Conservation (phyloP, 139 green algal species). For the Astrephomene gubernaculifera region DNA sequence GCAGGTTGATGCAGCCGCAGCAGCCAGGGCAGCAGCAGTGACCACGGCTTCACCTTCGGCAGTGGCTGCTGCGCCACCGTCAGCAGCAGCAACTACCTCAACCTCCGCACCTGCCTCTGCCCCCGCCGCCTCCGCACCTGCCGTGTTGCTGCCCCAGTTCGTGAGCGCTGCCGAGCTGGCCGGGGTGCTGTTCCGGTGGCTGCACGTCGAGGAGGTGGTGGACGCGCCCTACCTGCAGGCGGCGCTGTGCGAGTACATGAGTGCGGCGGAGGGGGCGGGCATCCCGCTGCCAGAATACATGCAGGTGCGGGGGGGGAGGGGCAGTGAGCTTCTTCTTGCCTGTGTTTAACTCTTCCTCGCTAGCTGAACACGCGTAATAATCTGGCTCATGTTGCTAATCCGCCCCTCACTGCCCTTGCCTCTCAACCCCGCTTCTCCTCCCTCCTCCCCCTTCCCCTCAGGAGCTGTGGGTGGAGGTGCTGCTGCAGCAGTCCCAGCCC, state of each 20-base stretch:
- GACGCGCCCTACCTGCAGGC: constrained; percentile 64
- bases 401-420: no score
- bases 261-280: constrained; percentile 38
- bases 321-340: no score
- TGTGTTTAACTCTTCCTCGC: no score
- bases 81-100: background rate
- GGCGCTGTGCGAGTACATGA: constrained; percentile 55
- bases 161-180: constrained; percentile 46
- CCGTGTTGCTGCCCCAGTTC: constrained; percentile 27
- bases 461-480: constrained; percentile 56
- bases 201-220: constrained; percentile 69
- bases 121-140: background rate
- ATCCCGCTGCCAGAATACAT: constrained; percentile 54
- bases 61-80: background rate
- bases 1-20: background rate
- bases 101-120: no score
- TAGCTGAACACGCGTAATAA: no score
- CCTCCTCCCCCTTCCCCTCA: background rate
- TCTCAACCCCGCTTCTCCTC: no score
- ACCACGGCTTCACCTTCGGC: constrained; percentile 14
- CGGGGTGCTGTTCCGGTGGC: constrained; percentile 54
- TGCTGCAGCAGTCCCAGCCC: constrained; percentile 59
- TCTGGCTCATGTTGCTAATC: no score
- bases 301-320: constrained; percentile 20
- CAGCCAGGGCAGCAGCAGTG: background rate